Evolutionary conservation across 371 early-diverging fungal genomes (phyloP).

Genomic region (Mortierella sp.): DNA sequence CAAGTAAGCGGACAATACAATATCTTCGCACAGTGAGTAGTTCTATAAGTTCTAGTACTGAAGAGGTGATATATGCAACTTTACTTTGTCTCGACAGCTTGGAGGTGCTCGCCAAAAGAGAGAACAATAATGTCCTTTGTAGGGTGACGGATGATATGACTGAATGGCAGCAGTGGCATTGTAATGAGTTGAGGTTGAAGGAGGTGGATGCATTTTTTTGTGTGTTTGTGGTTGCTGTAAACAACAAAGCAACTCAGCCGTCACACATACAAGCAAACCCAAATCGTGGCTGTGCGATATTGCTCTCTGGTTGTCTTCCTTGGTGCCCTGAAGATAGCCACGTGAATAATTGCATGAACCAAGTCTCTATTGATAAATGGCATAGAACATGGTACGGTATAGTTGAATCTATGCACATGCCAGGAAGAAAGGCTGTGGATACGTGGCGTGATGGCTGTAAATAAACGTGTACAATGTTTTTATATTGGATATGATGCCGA

Average conservation of each 20-base stretch:
- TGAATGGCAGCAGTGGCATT: conserved; percentile 65
- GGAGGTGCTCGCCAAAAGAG: conserved; percentile 69
- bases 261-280: not conserved
- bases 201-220: not conserved
- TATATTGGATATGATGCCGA: no score
- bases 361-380: no score
- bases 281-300: conserved; percentile 1
- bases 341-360: no score
- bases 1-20: not conserved
- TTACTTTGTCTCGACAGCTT: conserved; percentile 71
- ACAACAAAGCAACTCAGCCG: not conserved
- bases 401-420: no score
- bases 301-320: no score
- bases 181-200: not conserved
- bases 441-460: no score
- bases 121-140: conserved; percentile 66
- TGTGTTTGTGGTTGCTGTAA: not conserved
- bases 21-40: not conserved
- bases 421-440: no score
- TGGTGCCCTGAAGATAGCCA: no score
- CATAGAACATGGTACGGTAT: no score
- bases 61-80: not conserved
- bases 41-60: conserved; percentile 10
- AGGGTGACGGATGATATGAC: conserved; percentile 64
- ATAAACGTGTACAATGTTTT: no score